These are phyloP conservation scores for Monilinia vaccinii-corymbosi DNA, from an alignment of 2,329 filamentous ascomycete genomes.

Conservation along the genomic window DNA sequence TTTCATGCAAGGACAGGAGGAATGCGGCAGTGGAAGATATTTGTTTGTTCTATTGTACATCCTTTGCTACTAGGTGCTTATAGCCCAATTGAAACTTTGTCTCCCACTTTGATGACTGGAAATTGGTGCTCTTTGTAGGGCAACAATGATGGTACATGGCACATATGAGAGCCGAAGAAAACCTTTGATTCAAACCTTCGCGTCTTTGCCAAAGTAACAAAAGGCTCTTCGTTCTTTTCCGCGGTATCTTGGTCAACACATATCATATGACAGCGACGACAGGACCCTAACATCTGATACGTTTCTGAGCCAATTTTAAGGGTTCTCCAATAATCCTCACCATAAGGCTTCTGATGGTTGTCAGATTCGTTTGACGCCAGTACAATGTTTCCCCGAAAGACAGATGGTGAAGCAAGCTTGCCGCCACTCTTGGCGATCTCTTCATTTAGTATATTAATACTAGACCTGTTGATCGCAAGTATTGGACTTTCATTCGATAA, in stretches of 20 bases:
- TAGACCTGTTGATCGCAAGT: constrained; percentile 70
- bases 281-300: constrained; percentile 71
- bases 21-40: background rate
- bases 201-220: constrained; percentile 79
- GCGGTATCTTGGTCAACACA: constrained; percentile 83
- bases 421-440: constrained; percentile 55
- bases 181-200: constrained; percentile 76
- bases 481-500: constrained; percentile 94
- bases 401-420: constrained; percentile 57
- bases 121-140: constrained; percentile 9
- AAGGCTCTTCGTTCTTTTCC: constrained; percentile 72
- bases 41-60: background rate
- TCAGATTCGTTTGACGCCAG: constrained; percentile 42
- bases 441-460: constrained; percentile 68
- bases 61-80: background rate
- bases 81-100: constrained; percentile 8
- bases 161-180: constrained; percentile 80
- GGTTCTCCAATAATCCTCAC: constrained; percentile 69
- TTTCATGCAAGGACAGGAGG: background rate
- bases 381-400: constrained; percentile 86
- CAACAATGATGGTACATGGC: constrained; percentile 32
- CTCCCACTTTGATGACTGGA: constrained; percentile 11
- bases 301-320: constrained; percentile 55
- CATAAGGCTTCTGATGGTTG: constrained; percentile 46
- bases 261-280: constrained; percentile 90